These are phyloP conservation scores for Castanospermum australe DNA, from an alignment of 306 rosid genomes.

Conservation along the genomic window DNA sequence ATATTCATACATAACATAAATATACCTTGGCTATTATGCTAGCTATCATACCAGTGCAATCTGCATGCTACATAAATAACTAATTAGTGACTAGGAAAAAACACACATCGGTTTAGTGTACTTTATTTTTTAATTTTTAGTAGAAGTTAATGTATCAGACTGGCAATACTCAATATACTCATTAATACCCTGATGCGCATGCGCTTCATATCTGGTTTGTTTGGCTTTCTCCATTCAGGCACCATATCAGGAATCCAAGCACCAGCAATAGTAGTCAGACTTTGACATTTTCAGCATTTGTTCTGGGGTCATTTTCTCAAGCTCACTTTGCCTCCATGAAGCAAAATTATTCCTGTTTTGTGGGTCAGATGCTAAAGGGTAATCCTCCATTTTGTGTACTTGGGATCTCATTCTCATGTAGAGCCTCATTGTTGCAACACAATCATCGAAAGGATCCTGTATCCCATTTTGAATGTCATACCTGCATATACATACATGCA, in stretches of 20 bases:
- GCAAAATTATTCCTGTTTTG: slow-evolving; percentile 79
- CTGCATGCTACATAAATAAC: background rate
- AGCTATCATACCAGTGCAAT: background rate
- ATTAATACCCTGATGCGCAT: background rate
- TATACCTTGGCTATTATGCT: background rate
- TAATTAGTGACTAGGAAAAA: background rate
- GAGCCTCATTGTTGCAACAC: slow-evolving; percentile 82
- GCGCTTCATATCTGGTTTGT: background rate
- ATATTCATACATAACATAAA: background rate
- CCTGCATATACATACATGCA: slow-evolving; percentile 41
- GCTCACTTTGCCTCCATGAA: slow-evolving; percentile 69
- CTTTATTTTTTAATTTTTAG: background rate
- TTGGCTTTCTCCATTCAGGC: background rate
- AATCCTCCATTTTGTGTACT: slow-evolving; percentile 55
- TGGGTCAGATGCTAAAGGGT: slow-evolving; percentile 68
- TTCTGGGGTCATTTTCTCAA: slow-evolving; percentile 83
- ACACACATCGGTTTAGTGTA: background rate
- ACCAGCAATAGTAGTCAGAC: slow-evolving; percentile 97
- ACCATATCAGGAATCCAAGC: slow-evolving; percentile 59
- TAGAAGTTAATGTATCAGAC: background rate
- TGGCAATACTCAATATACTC: background rate
- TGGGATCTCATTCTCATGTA: slow-evolving; percentile 82
- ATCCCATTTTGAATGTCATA: slow-evolving; percentile 86
- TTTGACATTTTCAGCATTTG: slow-evolving; percentile 79
- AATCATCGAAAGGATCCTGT: slow-evolving; percentile 87